A percentile compares a stretch with the other conserved stretches of the same genome.
Conservation (phyloP, 2,329 filamentous ascomycete genomes). For the Aspergillus sp. region DNA sequence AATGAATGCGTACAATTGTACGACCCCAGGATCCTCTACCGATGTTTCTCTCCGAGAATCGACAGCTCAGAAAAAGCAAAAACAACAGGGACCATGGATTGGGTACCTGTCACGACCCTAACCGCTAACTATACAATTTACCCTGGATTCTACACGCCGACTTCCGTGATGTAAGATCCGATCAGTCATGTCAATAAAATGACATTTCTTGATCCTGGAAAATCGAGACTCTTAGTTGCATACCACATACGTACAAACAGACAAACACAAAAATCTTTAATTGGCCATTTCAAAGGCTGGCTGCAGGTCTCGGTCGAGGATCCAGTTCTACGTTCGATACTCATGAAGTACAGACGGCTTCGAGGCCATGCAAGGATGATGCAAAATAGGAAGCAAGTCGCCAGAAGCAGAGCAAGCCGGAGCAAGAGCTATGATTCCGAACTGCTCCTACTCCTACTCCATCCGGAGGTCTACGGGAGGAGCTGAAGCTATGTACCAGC, state of each 20-base stretch:
- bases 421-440: no score
- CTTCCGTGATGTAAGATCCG: background rate
- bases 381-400: conserved; percentile 14
- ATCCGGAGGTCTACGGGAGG: no score
- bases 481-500: background rate
- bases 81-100: background rate
- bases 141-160: background rate
- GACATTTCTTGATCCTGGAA: background rate
- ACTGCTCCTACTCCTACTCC: no score
- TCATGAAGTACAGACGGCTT: conserved; percentile 1
- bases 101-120: background rate
- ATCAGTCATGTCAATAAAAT: background rate
- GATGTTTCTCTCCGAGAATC: background rate
- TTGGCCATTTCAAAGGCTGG: background rate
- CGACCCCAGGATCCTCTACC: background rate
- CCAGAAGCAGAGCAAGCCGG: no score
- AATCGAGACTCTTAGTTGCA: background rate
- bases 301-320: background rate
- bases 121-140: background rate
- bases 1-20: background rate
- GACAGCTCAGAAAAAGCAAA: background rate
- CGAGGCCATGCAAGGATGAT: conserved; percentile 14
- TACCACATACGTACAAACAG: background rate
- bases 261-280: background rate
- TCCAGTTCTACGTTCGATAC: background rate